Evolutionary conservation across 1,284 basidiomycete genomes (phyloP).

Genomic region (Microbotryomycetes sp.): DNA sequence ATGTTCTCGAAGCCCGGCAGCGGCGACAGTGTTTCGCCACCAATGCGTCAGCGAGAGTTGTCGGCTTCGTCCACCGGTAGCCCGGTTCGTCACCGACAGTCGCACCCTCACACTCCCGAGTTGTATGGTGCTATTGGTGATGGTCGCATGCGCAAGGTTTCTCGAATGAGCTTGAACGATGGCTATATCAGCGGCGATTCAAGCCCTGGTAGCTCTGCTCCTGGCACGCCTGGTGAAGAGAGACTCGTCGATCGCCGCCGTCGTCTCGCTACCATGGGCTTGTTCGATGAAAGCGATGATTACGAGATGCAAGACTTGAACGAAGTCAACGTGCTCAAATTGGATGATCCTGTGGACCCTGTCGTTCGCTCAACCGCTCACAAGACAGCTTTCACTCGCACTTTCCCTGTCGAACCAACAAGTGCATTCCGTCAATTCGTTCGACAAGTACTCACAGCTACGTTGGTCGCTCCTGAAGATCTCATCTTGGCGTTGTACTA

Average conservation of each 20-base stretch:
- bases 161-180: conserved; percentile 11
- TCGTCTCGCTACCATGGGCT: conserved; percentile 28
- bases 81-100: not conserved
- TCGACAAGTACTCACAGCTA: conserved; percentile 35
- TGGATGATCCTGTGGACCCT: not conserved
- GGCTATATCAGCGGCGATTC: conserved; percentile 21
- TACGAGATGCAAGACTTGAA: not conserved
- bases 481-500: conserved; percentile 34
- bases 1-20: not conserved
- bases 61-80: no score
- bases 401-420: conserved; percentile 17
- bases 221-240: conserved; percentile 29
- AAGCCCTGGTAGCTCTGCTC: conserved; percentile 31
- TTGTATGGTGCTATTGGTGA: conserved; percentile 37
- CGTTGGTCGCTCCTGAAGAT: conserved; percentile 37
- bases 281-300: conserved; percentile 2
- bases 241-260: conserved; percentile 15
- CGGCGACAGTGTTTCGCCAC: not conserved
- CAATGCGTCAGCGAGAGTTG: no score
- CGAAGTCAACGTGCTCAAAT: not conserved
- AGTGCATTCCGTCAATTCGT: conserved; percentile 33
- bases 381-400: not conserved
- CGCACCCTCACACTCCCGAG: conserved; percentile 19
- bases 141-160: conserved; percentile 23
- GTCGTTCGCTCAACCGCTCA: not conserved